phyloP scores from a whole-genome alignment of 495 filamentous ascomycete genomes.

The Tricharina praecox region DNA sequence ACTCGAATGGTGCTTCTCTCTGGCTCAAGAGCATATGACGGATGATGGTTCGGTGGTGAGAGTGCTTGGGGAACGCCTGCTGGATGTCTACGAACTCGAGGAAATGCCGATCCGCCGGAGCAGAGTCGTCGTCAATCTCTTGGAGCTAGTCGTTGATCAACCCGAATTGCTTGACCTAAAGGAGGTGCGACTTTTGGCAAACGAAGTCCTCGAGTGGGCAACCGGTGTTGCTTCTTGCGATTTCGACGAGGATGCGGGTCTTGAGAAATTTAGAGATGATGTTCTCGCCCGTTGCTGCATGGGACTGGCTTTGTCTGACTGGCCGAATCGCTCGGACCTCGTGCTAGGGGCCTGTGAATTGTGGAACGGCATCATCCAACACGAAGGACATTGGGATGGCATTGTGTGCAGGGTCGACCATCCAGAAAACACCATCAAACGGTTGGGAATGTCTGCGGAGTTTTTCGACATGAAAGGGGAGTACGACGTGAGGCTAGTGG shows the following conservation, averaged over 20 bases:
- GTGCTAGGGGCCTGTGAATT: slow-evolving; percentile 11
- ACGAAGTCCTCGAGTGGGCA: slow-evolving; percentile 18
- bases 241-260: slow-evolving; percentile 11
- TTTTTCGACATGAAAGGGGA: slow-evolving; percentile 61
- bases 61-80: slow-evolving; percentile 19
- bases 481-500: slow-evolving; percentile 30
- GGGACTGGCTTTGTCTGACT: slow-evolving; percentile 18
- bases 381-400: slow-evolving; percentile 21
- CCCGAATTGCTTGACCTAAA: slow-evolving; percentile 15
- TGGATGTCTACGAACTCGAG: slow-evolving; percentile 20
- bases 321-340: slow-evolving; percentile 10
- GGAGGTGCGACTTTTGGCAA: slow-evolving; percentile 15
- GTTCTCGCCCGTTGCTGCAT: slow-evolving; percentile 20
- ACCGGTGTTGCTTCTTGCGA: neutral
- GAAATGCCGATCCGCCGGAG: slow-evolving; percentile 22
- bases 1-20: slow-evolving; percentile 21
- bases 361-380: slow-evolving; percentile 28
- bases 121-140: slow-evolving; percentile 23
- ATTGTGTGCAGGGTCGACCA: slow-evolving; percentile 19
- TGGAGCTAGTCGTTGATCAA: slow-evolving; percentile 18
- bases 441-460: slow-evolving; percentile 45
- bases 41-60: slow-evolving; percentile 17
- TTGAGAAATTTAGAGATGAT: slow-evolving; percentile 18
- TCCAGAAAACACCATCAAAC: slow-evolving; percentile 21
- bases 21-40: slow-evolving; percentile 18